Percentiles rank a stretch among this genome's conserved stretches.
These are phyloP conservation scores for Jimgerdemannia lactiflua DNA, from an alignment of 192 early-diverging fungal genomes.

Conservation along the genomic window DNA sequence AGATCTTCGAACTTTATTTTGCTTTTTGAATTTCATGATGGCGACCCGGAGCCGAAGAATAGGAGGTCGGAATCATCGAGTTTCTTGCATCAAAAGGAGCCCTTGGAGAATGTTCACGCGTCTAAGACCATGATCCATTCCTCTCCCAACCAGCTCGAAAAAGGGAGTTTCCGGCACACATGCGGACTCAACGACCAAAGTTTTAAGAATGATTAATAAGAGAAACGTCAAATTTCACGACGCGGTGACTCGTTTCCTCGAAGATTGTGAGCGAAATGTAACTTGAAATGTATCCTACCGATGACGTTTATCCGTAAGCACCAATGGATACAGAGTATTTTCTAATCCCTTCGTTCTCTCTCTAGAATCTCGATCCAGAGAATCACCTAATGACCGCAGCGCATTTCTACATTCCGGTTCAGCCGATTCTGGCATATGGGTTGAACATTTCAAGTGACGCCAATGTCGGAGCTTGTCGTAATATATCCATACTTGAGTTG, in stretches of 20 bases:
- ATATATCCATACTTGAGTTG: slow-evolving; percentile 11
- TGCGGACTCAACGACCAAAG: not conserved
- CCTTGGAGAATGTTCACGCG: too few species aligned
- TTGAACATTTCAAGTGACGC: not conserved
- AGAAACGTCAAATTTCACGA: slow-evolving; percentile 17
- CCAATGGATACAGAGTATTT: not conserved
- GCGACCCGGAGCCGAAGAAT: slow-evolving; percentile 1
- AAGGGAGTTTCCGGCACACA: not conserved
- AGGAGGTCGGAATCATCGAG: not conserved
- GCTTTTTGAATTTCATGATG: slow-evolving; percentile 10
- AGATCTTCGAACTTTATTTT: not conserved
- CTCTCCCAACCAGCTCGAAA: not conserved
- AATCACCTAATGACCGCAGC: not conserved
- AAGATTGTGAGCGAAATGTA: slow-evolving; percentile 9
- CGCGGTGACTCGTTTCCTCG: slow-evolving; percentile 14
- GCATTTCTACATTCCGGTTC: not conserved
- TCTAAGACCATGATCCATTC: too few species aligned
- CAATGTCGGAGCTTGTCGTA: not conserved
- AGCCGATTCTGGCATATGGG: not conserved
- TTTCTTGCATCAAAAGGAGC: not conserved
- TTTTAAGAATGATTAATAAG: slow-evolving; percentile 3
- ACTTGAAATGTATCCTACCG: too few species aligned
- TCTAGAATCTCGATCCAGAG: not conserved
- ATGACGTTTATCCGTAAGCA: too few species aligned
- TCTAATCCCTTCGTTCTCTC: not conserved